Evolutionary conservation across 805 yeast genomes (phyloP).

Genomic region (Candida lessepsii): DNA sequence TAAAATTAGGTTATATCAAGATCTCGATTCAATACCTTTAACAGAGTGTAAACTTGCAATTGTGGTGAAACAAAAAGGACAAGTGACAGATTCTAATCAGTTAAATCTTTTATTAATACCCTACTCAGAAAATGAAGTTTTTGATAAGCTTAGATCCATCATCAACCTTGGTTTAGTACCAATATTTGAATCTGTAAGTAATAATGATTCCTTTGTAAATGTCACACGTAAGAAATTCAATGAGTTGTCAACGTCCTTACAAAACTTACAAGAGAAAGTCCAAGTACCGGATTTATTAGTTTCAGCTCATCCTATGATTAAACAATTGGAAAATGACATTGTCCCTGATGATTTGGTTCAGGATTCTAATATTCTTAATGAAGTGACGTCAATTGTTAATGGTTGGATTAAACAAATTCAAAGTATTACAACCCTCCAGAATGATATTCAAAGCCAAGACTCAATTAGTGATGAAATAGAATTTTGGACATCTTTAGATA

Average conservation of each 20-base stretch:
- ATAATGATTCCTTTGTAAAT: conserved; percentile 36
- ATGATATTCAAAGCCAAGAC: conserved; percentile 55
- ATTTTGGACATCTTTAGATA: conserved; percentile 76
- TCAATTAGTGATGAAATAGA: conserved; percentile 60
- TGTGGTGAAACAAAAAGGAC: conserved; percentile 44
- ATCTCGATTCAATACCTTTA: conserved; percentile 7
- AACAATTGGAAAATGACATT: conserved; percentile 19
- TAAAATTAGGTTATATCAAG: conserved; percentile 1
- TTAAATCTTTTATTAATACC: conserved; percentile 12
- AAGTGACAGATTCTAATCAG: conserved; percentile 15
- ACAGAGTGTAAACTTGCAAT: conserved; percentile 20
- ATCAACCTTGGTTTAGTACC: conserved; percentile 66
- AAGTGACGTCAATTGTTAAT: conserved; percentile 67
- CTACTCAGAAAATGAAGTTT: conserved; percentile 22
- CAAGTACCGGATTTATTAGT: conserved; percentile 63
- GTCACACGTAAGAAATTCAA: conserved; percentile 59
- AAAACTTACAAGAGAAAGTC: conserved; percentile 63
- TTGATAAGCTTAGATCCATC: conserved; percentile 57
- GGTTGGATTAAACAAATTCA: conserved; percentile 70
- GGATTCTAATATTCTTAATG: conserved; percentile 62
- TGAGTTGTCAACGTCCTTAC: conserved; percentile 66
- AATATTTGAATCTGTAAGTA: conserved; percentile 48
- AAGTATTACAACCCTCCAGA: conserved; percentile 50
- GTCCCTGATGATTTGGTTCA: conserved; percentile 37
- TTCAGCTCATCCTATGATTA: conserved; percentile 51